Evolutionary conservation across 139 green algal genomes (phyloP), one percentile per base, ranked within the genome.

Genomic region (Tetradesmus obliquus): DNA sequence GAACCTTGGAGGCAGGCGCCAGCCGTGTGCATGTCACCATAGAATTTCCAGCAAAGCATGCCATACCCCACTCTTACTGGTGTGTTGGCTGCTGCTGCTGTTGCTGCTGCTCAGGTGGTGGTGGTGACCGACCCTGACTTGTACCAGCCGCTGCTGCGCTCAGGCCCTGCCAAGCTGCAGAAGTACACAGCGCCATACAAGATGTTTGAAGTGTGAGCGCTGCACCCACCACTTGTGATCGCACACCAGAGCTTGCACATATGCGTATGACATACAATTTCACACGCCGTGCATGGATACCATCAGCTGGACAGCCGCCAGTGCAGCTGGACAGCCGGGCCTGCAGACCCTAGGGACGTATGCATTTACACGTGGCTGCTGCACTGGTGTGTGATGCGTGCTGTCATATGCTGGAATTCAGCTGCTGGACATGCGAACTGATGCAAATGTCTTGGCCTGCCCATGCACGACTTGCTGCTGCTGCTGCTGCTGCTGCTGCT

Each of bases 121-220:
- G 74, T 91, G 8, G 58, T 93, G 8, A 86, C 84, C 3, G 66
- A 89, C 53, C 86, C 91, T 60, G 91, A 93, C 57, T 19, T 79
- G 17, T 87, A 88, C 45, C 24, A 76, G 45, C 74, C 55, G 53
- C 24, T 91, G 79, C 66, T 93, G 54, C 58, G 80, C 8, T 32
- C 55, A 17, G 83, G 80, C 2, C 74, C 69, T 55, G 58, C 8
- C 88, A 86, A 71, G 55, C 88, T 91, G 17, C 57, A 81, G 2
- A 92, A 92, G 82, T 88, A 92, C 72, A 76, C 83, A 55, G 10
- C 10, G 13, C 24, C 87, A 1, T 92, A 92, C 91, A 19, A 7
- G 4, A 93, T 87, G 87, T 90, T 93, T 86, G 82, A 90, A 19
- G 86, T 90, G 86, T 92, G 69, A 62, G 24, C 5, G 54, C 6